A percentile compares a stretch with the other conserved stretches of the same genome.
phyloP scores from a whole-genome alignment of 352 stramenopile species.

The Phytophthora sojae region DNA sequence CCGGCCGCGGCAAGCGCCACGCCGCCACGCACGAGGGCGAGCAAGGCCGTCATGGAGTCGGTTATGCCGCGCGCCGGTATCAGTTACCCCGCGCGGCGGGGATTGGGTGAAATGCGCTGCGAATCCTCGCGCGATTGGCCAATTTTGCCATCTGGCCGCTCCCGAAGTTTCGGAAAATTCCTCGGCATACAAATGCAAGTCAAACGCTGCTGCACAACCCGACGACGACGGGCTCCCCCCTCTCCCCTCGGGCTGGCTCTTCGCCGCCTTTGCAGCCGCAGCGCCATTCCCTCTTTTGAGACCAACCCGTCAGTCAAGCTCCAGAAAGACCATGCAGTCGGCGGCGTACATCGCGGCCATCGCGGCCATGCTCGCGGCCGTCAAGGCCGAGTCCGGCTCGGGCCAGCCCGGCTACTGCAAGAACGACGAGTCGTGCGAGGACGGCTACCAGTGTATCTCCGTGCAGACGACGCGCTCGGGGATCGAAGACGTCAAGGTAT shows the following conservation, averaged over 20 bases:
- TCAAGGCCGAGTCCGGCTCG: constrained; percentile 49
- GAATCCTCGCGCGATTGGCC: constrained; percentile 10
- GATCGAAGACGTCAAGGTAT: constrained; percentile 70
- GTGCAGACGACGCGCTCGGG: constrained; percentile 81
- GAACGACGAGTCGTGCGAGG: constrained; percentile 57
- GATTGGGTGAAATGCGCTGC: constrained; percentile 10
- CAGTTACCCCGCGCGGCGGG: constrained; percentile 3
- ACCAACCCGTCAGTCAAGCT: constrained; percentile 9
- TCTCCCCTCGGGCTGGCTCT: constrained; percentile 31
- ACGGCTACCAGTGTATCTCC: constrained; percentile 69
- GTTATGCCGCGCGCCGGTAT: constrained; percentile 3
- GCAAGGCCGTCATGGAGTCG: not conserved
- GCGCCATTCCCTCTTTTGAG: constrained; percentile 52
- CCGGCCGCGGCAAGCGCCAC: not conserved
- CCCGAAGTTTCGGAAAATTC: constrained; percentile 24
- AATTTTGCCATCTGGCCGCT: constrained; percentile 22
- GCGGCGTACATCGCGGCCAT: constrained; percentile 34
- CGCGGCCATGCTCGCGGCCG: constrained; percentile 31
- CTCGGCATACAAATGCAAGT: constrained; percentile 32
- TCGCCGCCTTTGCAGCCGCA: constrained; percentile 5
- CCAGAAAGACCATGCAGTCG: constrained; percentile 37
- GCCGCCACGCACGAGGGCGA: not conserved
- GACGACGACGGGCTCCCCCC: constrained; percentile 19
- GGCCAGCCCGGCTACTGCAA: constrained; percentile 70
- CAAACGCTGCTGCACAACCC: constrained; percentile 9